Base-by-base conservation (phyloP, 1,139 yeast genomes). In the Saccharomyces pastorianus region DNA sequence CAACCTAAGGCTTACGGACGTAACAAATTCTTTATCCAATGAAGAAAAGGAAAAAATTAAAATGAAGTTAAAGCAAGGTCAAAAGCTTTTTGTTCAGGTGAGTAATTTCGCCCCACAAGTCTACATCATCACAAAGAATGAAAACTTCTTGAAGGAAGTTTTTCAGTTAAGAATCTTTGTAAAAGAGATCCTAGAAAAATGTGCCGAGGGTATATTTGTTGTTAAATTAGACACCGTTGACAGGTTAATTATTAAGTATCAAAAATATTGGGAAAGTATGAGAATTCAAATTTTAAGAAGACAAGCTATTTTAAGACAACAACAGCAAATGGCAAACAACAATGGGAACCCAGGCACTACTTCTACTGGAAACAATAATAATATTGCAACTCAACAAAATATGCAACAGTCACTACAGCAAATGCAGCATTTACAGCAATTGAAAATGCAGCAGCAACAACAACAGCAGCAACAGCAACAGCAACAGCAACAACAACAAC, bases 121-220 rank as follows among this genome's bases (percentile, higher is more conserved):
- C 64, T 87, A 78, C 65, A 77, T 84, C 58, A 75, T 87, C 55
- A 83, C 90, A 1, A 79, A 83, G 61, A 85, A 84, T 64, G 76
- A 76, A 32, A 88, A 82, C 52, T 89, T 87, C 2, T 85, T 95
- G 0, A 81, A 81, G 63, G 77, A 86, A 56, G 76, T 88, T 59
- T 77, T 88, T 55, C 90, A 85, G 65, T 82, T 86, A 78, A 84
- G 86, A 68, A 76, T 81, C 59, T 83, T 86, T 87, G 80, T 87
- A 49, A 83, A 81, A 63, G 84, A 83, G 64, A 85, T 87, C 58
- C 73, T 83, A 66, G 91, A 86, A 51, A 58, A 59, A 81, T 79
- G 53, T 70, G 85, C 62, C 78, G 80, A 59, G 74, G 80, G 64
- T 84, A 86, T n/a, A 71, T 78, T 51, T 85, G 77, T 66, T 76